Base-by-base conservation (phyloP, 306 rosid species). In the Medicago lupulina region DNA sequence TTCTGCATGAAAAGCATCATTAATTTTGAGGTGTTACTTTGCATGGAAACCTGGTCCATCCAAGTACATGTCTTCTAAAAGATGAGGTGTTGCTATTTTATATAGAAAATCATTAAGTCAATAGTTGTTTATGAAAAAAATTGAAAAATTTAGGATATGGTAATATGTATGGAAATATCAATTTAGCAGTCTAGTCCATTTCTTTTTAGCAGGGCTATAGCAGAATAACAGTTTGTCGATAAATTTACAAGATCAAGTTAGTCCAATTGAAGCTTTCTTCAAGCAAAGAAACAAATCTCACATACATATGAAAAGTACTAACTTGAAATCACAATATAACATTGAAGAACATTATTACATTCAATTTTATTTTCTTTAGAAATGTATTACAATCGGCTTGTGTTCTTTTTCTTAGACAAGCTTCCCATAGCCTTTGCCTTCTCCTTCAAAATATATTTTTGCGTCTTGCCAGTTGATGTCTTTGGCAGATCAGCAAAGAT, bases 401-500 rank as follows among this genome's bases (percentile, higher is more conserved):
- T 77, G 9, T 70, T 75, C 76, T 78, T 77, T 9, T 76, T 81
- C 75, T 78, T 83, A 31, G 92, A 44, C 79, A 86, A 84, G 80
- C 90, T 86, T 84, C 94, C 93, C 97, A 91, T 87, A 40, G 86
- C 87, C 82, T 82, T 91, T 2, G 98, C 90, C 75, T 85, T 88
- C 76, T 87, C 85, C 79, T 83, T 83, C 9, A 94, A 80, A 55
- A 85, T 77, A 85, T 34, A 88, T 59, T 94, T 94, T 55, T 89
- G 96, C 14, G 83, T 88, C 85, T 94, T 94, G 23, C 98, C 98
- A 1, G 98, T 94, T 7, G 94, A 88, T 62, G 96, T 91, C 87
- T 88, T 88, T 2, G 98, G 98, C 74, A 94, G 79, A 76, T 91
- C 96, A 44, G 51, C 21, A 17, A 94, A 94, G 23, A 94, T 81